Evolutionary conservation across 2,329 filamentous ascomycete genomes (phyloP).

Genomic region (Akanthomyces dipterigenus): DNA sequence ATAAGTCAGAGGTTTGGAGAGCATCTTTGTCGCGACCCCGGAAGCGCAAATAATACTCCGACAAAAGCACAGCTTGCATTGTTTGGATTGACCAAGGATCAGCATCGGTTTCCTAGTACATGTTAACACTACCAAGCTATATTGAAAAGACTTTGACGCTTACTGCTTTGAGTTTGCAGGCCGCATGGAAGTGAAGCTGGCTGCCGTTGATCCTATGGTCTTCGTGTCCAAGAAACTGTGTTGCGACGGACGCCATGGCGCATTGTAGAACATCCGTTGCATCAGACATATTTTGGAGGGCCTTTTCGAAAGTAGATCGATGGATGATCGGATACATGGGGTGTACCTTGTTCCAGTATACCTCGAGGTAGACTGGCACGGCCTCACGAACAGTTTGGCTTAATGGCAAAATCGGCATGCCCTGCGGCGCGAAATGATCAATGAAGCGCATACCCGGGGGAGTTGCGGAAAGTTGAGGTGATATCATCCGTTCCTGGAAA

Average conservation of each 20-base stretch:
- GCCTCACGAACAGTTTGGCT: conserved; percentile 33
- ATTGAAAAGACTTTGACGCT: conserved; percentile 23
- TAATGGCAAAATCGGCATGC: conserved; percentile 20
- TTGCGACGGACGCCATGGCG: conserved; percentile 52
- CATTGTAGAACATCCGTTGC: conserved; percentile 38
- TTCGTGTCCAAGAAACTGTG: conserved; percentile 41
- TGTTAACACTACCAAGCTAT: conserved; percentile 14
- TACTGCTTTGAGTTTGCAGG: conserved; percentile 43
- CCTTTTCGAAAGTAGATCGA: conserved; percentile 36
- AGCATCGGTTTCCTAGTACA: conserved; percentile 30
- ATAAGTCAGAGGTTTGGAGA: conserved; percentile 41
- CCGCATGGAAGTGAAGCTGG: conserved; percentile 45
- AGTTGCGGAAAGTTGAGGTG: background rate
- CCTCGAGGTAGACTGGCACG: conserved; percentile 43
- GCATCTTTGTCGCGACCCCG: conserved; percentile 42
- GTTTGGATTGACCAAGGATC: conserved; percentile 40
- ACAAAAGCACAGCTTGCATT: conserved; percentile 49
- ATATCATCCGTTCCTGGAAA: conserved; percentile 20
- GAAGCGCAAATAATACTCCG: conserved; percentile 50
- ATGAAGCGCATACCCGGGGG: background rate
- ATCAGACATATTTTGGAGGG: conserved; percentile 24
- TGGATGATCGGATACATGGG: conserved; percentile 45
- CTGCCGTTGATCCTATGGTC: conserved; percentile 45
- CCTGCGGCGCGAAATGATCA: background rate
- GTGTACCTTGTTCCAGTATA: conserved; percentile 48